Conservation (phyloP, 192 early-diverging fungal species). For the Coemansia nantahalensis region DNA sequence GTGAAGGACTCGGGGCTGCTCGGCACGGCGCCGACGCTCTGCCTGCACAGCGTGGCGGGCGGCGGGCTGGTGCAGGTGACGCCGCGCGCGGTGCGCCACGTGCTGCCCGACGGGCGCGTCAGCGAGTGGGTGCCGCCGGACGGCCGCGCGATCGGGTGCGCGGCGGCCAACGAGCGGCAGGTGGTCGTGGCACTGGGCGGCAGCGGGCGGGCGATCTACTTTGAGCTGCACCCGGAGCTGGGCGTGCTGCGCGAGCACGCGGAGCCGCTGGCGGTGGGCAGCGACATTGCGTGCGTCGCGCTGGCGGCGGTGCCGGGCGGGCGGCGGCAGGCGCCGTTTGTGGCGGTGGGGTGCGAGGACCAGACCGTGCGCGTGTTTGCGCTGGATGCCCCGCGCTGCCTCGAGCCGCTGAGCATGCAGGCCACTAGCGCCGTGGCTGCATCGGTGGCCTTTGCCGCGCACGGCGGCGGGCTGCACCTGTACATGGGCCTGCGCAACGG, state of each 20-base stretch:
- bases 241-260: conserved; percentile 87
- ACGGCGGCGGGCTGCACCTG: conserved; percentile 57
- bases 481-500: conserved; percentile 91
- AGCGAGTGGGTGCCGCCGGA: conserved; percentile 92
- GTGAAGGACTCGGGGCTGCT: conserved; percentile 93
- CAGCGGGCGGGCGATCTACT: conserved; percentile 80
- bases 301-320: conserved; percentile 79
- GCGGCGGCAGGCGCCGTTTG: conserved; percentile 68
- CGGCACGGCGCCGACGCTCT: conserved; percentile 78
- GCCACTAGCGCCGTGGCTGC: conserved; percentile 64
- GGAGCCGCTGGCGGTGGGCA: conserved; percentile 68
- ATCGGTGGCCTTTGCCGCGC: conserved; percentile 73
- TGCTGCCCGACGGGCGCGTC: conserved; percentile 80
- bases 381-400: conserved; percentile 72
- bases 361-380: conserved; percentile 86
- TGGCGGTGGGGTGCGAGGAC: conserved; percentile 92
- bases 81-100: conserved; percentile 87
- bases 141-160: conserved; percentile 66
- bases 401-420: conserved; percentile 76
- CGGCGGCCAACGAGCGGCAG: conserved; percentile 80
- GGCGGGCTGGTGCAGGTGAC: conserved; percentile 90
- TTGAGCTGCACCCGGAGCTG: conserved; percentile 75
- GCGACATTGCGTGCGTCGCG: conserved; percentile 71
- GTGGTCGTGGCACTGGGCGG: conserved; percentile 79
- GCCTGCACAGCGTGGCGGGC: conserved; percentile 79